Conservation (phyloP, 495 filamentous ascomycete genomes). For the Podospora conica region DNA sequence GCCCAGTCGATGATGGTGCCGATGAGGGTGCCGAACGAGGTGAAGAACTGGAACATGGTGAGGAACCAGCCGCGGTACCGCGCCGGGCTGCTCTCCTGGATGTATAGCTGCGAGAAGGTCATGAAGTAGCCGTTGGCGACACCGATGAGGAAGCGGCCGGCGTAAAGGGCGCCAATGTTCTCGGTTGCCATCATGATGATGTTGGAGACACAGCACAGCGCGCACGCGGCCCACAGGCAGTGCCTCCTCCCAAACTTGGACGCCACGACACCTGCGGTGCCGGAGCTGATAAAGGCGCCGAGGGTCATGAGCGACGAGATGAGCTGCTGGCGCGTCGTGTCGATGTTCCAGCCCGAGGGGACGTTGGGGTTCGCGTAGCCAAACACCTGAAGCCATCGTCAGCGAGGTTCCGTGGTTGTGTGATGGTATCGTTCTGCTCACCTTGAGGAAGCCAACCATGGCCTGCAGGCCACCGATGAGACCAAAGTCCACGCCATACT, state of each 20-base stretch:
- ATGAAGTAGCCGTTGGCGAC: slow-evolving; percentile 52
- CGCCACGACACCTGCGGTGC: slow-evolving; percentile 46
- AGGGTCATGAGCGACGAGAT: slow-evolving; percentile 56
- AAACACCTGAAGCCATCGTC: slow-evolving; percentile 29
- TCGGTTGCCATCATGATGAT: slow-evolving; percentile 54
- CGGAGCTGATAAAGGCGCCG: slow-evolving; percentile 53
- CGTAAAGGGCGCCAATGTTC: slow-evolving; percentile 48
- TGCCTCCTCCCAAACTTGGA: slow-evolving; percentile 42
- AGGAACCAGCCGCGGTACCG: slow-evolving; percentile 45
- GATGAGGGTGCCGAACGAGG: slow-evolving; percentile 44
- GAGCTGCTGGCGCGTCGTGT: slow-evolving; percentile 47
- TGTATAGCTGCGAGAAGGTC: slow-evolving; percentile 56
- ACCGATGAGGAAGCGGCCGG: slow-evolving; percentile 50
- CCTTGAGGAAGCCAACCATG: slow-evolving; percentile 55
- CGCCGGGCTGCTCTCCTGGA: slow-evolving; percentile 46
- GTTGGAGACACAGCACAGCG: slow-evolving; percentile 44
- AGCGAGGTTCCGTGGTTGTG: not conserved
- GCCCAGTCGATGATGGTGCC: slow-evolving; percentile 60
- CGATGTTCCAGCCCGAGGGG: slow-evolving; percentile 50
- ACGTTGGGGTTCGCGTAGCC: slow-evolving; percentile 37
- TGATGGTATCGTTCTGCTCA: slow-evolving; percentile 4
- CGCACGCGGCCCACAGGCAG: slow-evolving; percentile 45
- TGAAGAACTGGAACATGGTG: slow-evolving; percentile 37
- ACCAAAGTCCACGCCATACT: slow-evolving; percentile 59
- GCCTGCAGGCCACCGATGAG: slow-evolving; percentile 56